Evolutionary conservation across 768 basidiomycete species (phyloP), one percentile per base, ranked within the genome.

Genomic region (Leccinum pellstonianum): DNA sequence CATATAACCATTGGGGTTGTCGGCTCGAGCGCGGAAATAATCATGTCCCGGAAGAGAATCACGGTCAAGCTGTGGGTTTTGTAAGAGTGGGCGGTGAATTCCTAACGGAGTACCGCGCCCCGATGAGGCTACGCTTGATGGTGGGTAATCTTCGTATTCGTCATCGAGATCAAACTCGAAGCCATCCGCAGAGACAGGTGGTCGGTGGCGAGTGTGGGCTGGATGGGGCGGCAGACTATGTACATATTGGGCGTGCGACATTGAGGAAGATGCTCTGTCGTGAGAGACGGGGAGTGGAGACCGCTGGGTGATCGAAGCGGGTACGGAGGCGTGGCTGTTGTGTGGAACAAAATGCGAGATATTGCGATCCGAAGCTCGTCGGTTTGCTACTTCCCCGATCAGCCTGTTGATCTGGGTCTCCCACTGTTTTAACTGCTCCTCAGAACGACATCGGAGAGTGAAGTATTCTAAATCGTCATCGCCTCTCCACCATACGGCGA

Each of bases 361-460:
- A 58, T 79, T 81, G 37, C 88, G 83, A 60, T 91, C 90, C 1
- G 84, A 84, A 6, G 81, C 85, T 62, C 90, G 81, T 53, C 91
- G 82, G 60, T 78, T 81, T n/a, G 86, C 85, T 51, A 87, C 82
- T 67, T 87, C 87, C 65, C 84, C 84, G 70, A 98, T 94, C 35
- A 98, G 81, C 48, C 91, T 88, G 71, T 88, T 94, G 65, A 98
- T 90, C 60, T 88, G 85, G 15, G 85, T 80, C 70, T 97, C 92
- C 97, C 97, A 99, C 68, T 93, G 90, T 50, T 84, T 83, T 72
- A 97, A 84, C 66, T 94, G 92, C 66, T 98, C 97, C 69, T 98
- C 93, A 11, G 87, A 86, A 49, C 91, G 85, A 73, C 96, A 97
- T 57, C 93, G 91, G 55, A 99, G 83, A 27, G 95, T 93, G 75